Evolutionary conservation across 805 yeast species (phyloP).

Genomic region (Pichia insulana): DNA sequence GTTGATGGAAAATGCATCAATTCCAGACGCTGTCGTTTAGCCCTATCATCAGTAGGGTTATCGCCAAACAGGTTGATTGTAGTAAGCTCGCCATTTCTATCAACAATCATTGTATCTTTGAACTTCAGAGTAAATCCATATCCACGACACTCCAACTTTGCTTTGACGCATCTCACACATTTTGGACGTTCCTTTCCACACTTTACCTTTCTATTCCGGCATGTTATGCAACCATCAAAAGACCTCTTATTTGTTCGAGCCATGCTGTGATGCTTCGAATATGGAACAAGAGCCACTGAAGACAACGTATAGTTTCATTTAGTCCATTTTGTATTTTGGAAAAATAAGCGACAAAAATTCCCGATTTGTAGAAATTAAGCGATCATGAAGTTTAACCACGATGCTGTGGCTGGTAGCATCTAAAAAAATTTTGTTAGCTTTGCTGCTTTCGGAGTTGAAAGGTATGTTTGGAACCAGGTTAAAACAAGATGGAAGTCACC

Average conservation of each 20-base stretch:
- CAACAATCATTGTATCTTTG: constrained; percentile 33
- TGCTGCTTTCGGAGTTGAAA: too few relatives aligned
- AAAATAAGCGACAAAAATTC: constrained; percentile 4
- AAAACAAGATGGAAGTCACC: too few relatives aligned
- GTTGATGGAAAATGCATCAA: constrained; percentile 29
- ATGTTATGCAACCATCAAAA: constrained; percentile 50
- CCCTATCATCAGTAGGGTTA: constrained; percentile 7
- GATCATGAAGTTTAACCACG: too few relatives aligned
- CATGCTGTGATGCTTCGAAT: too few relatives aligned
- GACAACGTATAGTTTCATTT: not conserved
- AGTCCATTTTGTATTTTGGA: not conserved
- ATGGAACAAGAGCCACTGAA: too few relatives aligned
- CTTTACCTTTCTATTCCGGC: constrained; percentile 43
- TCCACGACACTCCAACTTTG: constrained; percentile 39
- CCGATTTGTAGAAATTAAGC: too few relatives aligned
- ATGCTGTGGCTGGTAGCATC: too few relatives aligned
- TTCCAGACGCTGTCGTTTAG: not conserved
- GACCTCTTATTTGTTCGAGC: constrained; percentile 18
- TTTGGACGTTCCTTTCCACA: constrained; percentile 41
- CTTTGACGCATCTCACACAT: constrained; percentile 39
- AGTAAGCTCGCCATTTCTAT: constrained; percentile 17
- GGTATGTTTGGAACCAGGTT: too few relatives aligned
- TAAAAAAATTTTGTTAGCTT: too few relatives aligned
- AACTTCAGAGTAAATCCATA: constrained; percentile 42
- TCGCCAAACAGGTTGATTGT: constrained; percentile 6